A percentile compares a stretch with the other conserved stretches of the same genome.
phyloP scores from a whole-genome alignment of 179 eudicot species.

The Gypsophila paniculata region DNA sequence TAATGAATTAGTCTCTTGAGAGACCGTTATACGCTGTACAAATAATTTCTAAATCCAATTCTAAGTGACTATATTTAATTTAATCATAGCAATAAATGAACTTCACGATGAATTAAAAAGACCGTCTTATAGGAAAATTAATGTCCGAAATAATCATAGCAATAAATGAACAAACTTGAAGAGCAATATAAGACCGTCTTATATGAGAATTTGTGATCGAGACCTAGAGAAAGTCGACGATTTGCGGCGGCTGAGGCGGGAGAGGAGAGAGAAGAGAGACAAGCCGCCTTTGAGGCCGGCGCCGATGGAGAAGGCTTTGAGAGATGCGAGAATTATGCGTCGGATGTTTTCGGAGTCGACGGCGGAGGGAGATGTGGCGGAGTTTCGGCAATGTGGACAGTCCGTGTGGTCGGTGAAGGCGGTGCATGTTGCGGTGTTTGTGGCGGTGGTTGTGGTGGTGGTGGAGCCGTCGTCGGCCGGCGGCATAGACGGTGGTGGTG shows the following conservation, averaged over 20 bases:
- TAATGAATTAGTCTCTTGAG: too few relatives aligned
- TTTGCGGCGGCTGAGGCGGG: constrained; percentile 70
- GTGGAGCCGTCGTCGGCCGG: background rate
- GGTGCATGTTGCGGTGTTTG: constrained; percentile 9
- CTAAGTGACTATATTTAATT: too few relatives aligned
- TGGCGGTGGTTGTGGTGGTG: constrained; percentile 7
- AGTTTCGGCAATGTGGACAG: constrained; percentile 48
- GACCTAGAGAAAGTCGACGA: constrained; percentile 38
- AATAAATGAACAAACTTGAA: background rate
- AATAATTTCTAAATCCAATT: too few relatives aligned
- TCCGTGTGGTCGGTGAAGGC: constrained; percentile 7
- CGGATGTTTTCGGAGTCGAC: constrained; percentile 48
- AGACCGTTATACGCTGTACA: too few relatives aligned
- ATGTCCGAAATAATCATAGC: too few relatives aligned
- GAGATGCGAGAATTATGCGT: constrained; percentile 52
- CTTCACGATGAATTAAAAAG: too few relatives aligned
- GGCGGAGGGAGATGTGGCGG: constrained; percentile 40
- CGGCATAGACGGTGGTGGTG: background rate
- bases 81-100: too few relatives aligned
- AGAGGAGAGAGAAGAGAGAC: constrained; percentile 69
- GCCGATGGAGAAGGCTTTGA: constrained; percentile 80
- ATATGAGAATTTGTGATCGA: background rate
- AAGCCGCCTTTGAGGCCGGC: constrained; percentile 94
- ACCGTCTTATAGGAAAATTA: too few relatives aligned
- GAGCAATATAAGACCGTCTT: too few relatives aligned